phyloP scores from a whole-genome alignment of 371 early-diverging fungal species.

The Gilbertella persicaria region DNA sequence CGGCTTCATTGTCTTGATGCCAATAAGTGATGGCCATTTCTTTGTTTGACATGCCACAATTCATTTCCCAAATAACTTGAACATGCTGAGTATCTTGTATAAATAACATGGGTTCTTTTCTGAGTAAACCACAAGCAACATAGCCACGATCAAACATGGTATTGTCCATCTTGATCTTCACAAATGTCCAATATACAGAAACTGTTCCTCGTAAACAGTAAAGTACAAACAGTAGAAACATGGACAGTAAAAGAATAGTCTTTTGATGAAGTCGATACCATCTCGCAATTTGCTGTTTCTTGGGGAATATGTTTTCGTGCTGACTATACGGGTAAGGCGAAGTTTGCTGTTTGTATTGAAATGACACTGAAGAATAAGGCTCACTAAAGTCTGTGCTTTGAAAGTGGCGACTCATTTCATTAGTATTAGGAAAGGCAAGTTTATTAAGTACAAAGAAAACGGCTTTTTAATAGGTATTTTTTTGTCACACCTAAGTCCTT shows the following conservation, averaged over 20 bases:
- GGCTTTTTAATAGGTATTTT: background rate
- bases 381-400: conserved; percentile 30
- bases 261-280: conserved; percentile 44
- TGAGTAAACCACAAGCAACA: conserved; percentile 49
- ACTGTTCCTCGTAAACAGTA: conserved; percentile 40
- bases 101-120: conserved; percentile 60
- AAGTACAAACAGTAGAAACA: conserved; percentile 29
- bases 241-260: conserved; percentile 21
- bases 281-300: conserved; percentile 13
- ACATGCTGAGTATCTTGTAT: conserved; percentile 54
- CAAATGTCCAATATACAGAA: conserved; percentile 34
- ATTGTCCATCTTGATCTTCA: conserved; percentile 56
- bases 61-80: conserved; percentile 65
- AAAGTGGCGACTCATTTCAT: conserved; percentile 8
- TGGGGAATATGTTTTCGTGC: conserved; percentile 8
- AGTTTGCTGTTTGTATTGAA: conserved; percentile 46
- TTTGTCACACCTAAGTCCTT: too few relatives aligned
- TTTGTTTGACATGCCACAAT: conserved; percentile 43
- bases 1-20: conserved; percentile 5
- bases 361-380: conserved; percentile 50
- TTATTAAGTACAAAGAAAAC: background rate
- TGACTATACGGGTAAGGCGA: conserved; percentile 42
- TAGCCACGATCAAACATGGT: conserved; percentile 53
- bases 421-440: background rate
- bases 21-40: conserved; percentile 46